A percentile compares a stretch with the other conserved stretches of the same genome.
Conservation (phyloP, 345 rosid genomes). For the Gossypium arboreum region DNA sequence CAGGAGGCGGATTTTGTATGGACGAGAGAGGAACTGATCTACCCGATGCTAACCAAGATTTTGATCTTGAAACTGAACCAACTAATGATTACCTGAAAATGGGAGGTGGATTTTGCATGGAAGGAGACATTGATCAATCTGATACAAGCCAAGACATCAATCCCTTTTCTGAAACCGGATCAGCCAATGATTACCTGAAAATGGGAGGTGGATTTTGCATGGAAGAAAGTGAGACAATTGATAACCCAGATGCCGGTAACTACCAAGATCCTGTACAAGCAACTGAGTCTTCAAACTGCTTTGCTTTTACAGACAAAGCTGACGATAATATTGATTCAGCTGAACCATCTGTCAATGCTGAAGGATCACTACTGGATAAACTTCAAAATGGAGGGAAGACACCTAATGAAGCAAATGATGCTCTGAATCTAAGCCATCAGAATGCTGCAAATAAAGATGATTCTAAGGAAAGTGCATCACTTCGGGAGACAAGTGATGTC, state of each 20-base stretch:
- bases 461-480: conserved; percentile 10
- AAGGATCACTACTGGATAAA: conserved; percentile 9
- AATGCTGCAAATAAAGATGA: conserved; percentile 15
- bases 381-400: conserved; percentile 7
- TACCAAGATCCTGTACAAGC: conserved; percentile 1
- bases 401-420: not conserved
- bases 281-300: conserved; percentile 9
- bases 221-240: conserved; percentile 37
- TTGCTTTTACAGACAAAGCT: conserved; percentile 14
- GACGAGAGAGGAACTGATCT: conserved; percentile 43
- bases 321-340: not conserved
- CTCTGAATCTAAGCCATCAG: conserved; percentile 13
- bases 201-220: conserved; percentile 75
- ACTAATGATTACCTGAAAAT: conserved; percentile 38
- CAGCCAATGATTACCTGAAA: conserved; percentile 38
- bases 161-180: conserved; percentile 24
- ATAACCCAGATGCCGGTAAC: conserved; percentile 26
- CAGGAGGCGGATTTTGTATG: conserved; percentile 49
- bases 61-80: conserved; percentile 26
- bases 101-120: conserved; percentile 74
- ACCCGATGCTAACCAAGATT: conserved; percentile 18
- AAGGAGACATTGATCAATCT: conserved; percentile 38
- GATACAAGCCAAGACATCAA: conserved; percentile 20
- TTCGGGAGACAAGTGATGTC: conserved; percentile 19
- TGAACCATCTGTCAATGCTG: conserved; percentile 13